A percentile compares a stretch with the other conserved stretches of the same genome.
phyloP scores from a whole-genome alignment of 2,329 filamentous ascomycete genomes.

The Diaporthe nobilis region DNA sequence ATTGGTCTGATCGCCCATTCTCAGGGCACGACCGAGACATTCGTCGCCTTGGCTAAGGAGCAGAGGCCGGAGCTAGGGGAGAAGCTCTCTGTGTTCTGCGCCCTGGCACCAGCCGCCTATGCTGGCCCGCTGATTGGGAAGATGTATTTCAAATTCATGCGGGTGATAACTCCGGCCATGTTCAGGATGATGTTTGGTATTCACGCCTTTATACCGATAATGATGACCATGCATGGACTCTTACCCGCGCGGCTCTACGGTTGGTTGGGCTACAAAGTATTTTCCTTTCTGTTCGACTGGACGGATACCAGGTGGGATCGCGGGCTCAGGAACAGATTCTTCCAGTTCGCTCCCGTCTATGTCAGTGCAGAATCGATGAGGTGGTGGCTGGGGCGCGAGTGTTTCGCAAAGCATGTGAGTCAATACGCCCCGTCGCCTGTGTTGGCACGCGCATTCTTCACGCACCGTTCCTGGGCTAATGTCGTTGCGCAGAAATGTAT shows the following conservation, averaged over 20 bases:
- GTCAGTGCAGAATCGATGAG: slow-evolving; percentile 92
- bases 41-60: slow-evolving; percentile 90
- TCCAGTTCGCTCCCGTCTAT: slow-evolving; percentile 93
- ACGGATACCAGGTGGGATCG: slow-evolving; percentile 87
- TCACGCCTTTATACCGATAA: slow-evolving; percentile 92
- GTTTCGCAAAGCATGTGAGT: slow-evolving; percentile 59
- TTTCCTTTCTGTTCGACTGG: slow-evolving; percentile 92
- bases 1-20: slow-evolving; percentile 89
- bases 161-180: slow-evolving; percentile 79
- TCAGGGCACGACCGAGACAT: slow-evolving; percentile 90
- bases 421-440: not conserved
- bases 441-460: not conserved
- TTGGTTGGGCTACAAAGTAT: slow-evolving; percentile 87
- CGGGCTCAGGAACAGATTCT: slow-evolving; percentile 83
- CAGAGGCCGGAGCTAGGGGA: slow-evolving; percentile 88
- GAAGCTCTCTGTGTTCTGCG: slow-evolving; percentile 90
- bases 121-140: slow-evolving; percentile 88
- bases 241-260: slow-evolving; percentile 81
- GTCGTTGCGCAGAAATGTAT: slow-evolving; percentile 80
- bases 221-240: slow-evolving; percentile 85
- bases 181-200: slow-evolving; percentile 91
- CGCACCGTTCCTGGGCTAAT: not conserved
- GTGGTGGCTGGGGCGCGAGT: slow-evolving; percentile 86
- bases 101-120: slow-evolving; percentile 90
- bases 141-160: slow-evolving; percentile 94